A percentile compares a stretch with the other conserved stretches of the same genome.
Conservation (phyloP, 2,329 filamentous ascomycete genomes). For the Scopulariopsis brevicaulis region DNA sequence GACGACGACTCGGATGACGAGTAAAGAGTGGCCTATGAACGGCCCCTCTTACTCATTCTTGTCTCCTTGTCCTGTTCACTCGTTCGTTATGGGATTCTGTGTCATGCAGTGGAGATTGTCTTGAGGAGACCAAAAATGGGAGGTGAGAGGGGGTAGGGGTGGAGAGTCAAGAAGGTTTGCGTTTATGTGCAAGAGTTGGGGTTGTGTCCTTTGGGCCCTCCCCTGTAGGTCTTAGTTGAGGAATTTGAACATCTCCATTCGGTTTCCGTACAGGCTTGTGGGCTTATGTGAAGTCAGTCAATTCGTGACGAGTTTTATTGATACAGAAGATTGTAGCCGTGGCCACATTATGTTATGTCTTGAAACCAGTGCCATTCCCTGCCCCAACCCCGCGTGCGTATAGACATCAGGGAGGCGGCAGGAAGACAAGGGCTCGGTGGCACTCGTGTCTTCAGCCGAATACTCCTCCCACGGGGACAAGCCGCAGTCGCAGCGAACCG, state of each 20-base stretch:
- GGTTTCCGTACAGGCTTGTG: background rate
- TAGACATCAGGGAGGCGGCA: too few species aligned
- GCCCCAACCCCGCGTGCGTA: too few species aligned
- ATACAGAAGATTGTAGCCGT: background rate
- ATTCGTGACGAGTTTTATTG: background rate
- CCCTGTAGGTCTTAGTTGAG: background rate
- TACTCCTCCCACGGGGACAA: too few species aligned
- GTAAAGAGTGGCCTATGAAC: background rate
- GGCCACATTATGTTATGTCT: background rate
- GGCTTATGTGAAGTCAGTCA: background rate
- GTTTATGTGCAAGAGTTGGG: background rate
- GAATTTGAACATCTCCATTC: background rate
- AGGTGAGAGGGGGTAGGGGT: background rate
- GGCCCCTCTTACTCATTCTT: background rate
- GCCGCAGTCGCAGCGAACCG: too few species aligned
- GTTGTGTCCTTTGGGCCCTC: background rate
- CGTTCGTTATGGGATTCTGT: background rate
- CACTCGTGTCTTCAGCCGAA: too few species aligned
- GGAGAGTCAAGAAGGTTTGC: background rate
- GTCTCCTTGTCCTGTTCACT: background rate
- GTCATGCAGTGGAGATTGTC: background rate
- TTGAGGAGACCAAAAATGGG: background rate
- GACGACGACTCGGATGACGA: constrained; percentile 37
- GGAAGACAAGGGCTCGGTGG: too few species aligned
- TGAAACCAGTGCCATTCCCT: too few species aligned